Conservation (phyloP, 1,284 basidiomycete species). For the Uromyces viciae-fabae region DNA sequence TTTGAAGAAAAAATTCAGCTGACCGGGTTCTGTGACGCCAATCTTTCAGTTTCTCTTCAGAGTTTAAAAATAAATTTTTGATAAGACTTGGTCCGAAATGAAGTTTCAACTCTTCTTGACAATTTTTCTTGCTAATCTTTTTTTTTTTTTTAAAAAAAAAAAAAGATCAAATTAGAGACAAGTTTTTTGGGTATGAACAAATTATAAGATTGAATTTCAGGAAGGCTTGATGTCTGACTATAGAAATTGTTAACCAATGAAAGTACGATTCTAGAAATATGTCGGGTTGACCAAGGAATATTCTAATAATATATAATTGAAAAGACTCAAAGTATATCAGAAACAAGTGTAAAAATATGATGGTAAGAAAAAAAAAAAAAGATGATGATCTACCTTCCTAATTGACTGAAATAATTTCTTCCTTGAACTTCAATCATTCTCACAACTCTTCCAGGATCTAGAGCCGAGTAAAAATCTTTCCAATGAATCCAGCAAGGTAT, state of each 20-base stretch:
- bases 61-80: background rate
- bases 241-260: slow-evolving; percentile 18
- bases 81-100: slow-evolving; percentile 7
- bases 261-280: slow-evolving; percentile 27
- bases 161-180: background rate
- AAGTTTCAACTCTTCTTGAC: background rate
- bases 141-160: background rate
- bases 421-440: slow-evolving; percentile 4
- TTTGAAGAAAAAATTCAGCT: background rate
- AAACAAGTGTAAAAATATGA: background rate
- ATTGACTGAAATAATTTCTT: slow-evolving; percentile 13
- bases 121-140: background rate
- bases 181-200: background rate
- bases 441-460: background rate
- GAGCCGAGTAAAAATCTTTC: slow-evolving; percentile 29
- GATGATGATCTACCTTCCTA: background rate
- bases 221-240: background rate
- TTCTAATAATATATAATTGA: background rate
- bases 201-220: background rate
- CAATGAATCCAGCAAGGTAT: slow-evolving; percentile 31
- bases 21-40: background rate
- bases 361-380: background rate
- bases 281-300: background rate
- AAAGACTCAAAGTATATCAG: background rate
- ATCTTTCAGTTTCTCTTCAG: background rate